phyloP scores from a whole-genome alignment of 2,329 filamentous ascomycete species.

The Penicillium sp. region DNA sequence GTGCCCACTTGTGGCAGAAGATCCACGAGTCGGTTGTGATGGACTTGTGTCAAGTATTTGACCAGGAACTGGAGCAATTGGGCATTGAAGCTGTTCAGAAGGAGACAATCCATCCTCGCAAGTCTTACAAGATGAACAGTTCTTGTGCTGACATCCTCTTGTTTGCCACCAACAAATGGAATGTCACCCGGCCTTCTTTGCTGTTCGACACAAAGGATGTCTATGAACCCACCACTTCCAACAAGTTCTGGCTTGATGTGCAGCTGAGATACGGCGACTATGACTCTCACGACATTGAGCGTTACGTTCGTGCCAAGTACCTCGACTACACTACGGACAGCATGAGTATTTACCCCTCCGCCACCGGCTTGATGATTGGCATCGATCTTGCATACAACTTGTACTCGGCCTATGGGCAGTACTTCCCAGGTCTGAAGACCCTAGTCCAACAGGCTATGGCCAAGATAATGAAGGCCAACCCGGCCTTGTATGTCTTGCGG shows the following conservation, averaged over 20 bases:
- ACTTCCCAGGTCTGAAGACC: slow-evolving; percentile 95
- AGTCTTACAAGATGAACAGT: slow-evolving; percentile 99
- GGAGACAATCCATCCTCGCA: slow-evolving; percentile 97
- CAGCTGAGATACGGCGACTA: slow-evolving; percentile 97
- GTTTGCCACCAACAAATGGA: slow-evolving; percentile 98
- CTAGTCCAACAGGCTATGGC: slow-evolving; percentile 97
- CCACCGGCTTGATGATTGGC: slow-evolving; percentile 94
- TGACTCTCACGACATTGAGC: slow-evolving; percentile 97
- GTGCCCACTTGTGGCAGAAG: slow-evolving; percentile 99
- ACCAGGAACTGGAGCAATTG: slow-evolving; percentile 91
- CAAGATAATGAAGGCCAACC: slow-evolving; percentile 99
- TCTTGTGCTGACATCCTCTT: slow-evolving; percentile 96
- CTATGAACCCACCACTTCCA: slow-evolving; percentile 89
- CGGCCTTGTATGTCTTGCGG: slow-evolving; percentile 88
- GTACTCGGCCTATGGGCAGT: slow-evolving; percentile 96
- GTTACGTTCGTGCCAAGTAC: slow-evolving; percentile 96
- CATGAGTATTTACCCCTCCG: slow-evolving; percentile 97
- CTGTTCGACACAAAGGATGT: slow-evolving; percentile 95
- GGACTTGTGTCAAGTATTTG: slow-evolving; percentile 98
- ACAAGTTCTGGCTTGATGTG: slow-evolving; percentile 99
- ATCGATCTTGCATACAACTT: slow-evolving; percentile 98
- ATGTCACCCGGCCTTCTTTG: slow-evolving; percentile 87
- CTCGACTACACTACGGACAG: slow-evolving; percentile 98
- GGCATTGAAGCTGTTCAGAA: slow-evolving; percentile 98
- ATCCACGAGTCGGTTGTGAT: slow-evolving; percentile 98